Evolutionary conservation across 73 alveolate genomes (phyloP).

Genomic region (Paramecium pentaurelia): DNA sequence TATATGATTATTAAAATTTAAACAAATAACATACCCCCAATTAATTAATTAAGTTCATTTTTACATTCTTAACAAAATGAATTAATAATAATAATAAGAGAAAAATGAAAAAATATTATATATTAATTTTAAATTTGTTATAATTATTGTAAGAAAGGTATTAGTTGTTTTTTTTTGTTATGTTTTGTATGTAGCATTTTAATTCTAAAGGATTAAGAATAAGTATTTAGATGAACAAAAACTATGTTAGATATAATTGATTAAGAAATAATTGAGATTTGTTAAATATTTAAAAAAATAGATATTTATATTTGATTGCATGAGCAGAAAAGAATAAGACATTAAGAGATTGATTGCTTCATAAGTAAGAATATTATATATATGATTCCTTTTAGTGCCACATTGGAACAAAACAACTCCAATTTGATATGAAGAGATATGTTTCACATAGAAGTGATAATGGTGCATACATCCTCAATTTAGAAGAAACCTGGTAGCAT

Average conservation of each 20-base stretch:
- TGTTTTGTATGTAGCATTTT: neutral
- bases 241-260: neutral
- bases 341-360: constrained; percentile 64
- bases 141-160: neutral
- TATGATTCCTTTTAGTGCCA: constrained; percentile 45
- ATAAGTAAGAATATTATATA: constrained; percentile 24
- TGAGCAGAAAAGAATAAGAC: constrained; percentile 61
- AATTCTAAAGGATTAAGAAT: neutral
- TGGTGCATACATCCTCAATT: constrained; percentile 72
- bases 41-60: neutral
- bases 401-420: constrained; percentile 78
- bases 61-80: too few relatives aligned
- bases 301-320: constrained; percentile 25
- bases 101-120: neutral
- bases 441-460: constrained; percentile 73
- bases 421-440: constrained; percentile 76
- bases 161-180: neutral
- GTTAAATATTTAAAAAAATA: constrained; percentile 26
- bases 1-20: too few relatives aligned
- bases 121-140: neutral
- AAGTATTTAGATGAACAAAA: neutral
- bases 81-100: neutral
- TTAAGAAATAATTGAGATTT: constrained; percentile 27
- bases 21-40: too few relatives aligned
- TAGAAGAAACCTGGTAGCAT: constrained; percentile 87